phyloP scores from a whole-genome alignment of 2,329 filamentous ascomycete genomes.

The Sphaerostilbella broomeana region DNA sequence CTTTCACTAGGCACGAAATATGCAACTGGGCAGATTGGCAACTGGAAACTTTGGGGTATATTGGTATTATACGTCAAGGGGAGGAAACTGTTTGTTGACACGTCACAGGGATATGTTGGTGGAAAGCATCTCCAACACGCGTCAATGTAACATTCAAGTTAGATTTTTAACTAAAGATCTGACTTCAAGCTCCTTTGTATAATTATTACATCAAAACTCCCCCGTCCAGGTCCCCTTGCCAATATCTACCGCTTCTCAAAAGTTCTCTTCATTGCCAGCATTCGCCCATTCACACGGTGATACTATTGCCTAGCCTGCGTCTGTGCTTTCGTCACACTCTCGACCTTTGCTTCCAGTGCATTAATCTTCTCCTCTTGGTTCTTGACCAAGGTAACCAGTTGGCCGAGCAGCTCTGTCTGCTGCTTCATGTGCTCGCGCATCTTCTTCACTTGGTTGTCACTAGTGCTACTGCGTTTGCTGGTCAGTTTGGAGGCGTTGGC shows the following conservation, averaged over 20 bases:
- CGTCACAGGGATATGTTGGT: slow-evolving; percentile 23
- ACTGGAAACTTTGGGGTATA: slow-evolving; percentile 27
- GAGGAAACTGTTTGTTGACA: slow-evolving; percentile 27
- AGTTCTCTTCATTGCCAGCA: background rate
- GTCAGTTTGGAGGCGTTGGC: background rate
- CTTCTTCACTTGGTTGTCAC: background rate
- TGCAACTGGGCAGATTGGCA: slow-evolving; percentile 28
- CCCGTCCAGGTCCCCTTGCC: background rate
- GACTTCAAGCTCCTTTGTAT: too few relatives aligned
- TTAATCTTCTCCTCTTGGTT: slow-evolving; percentile 1
- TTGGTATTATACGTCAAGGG: slow-evolving; percentile 29
- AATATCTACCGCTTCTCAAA: background rate
- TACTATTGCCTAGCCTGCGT: background rate
- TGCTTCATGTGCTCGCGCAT: background rate
- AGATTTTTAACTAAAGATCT: too few relatives aligned
- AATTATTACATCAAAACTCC: too few relatives aligned
- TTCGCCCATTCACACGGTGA: background rate
- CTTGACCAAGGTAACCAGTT: background rate
- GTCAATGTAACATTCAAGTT: slow-evolving; percentile 22
- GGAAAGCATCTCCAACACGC: slow-evolving; percentile 24
- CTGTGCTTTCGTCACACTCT: background rate
- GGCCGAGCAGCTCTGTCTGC: background rate
- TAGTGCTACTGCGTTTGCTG: background rate
- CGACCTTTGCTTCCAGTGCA: background rate
- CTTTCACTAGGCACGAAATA: slow-evolving; percentile 22